Conservation (phyloP, 2,329 filamentous ascomycete species). For the Talaromyces rugulosus region DNA sequence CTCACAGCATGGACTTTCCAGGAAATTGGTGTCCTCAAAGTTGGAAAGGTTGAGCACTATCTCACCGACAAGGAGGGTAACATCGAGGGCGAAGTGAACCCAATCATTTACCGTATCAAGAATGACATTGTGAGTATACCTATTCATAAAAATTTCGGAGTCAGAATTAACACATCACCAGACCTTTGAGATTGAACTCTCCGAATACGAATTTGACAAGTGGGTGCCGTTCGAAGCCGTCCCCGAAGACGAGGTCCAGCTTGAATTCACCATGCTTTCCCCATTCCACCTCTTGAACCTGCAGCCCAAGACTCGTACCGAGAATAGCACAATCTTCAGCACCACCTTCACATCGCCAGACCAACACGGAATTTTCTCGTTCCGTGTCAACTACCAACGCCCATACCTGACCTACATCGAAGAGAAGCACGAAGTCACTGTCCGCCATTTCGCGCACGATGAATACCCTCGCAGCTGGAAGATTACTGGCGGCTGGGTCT, state of each 20-base stretch:
- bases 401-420: constrained; percentile 86
- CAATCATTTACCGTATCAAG: constrained; percentile 89
- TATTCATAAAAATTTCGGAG: too few relatives aligned
- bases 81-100: constrained; percentile 58
- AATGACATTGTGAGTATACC: constrained; percentile 74
- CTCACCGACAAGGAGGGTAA: constrained; percentile 50
- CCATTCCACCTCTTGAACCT: constrained; percentile 90
- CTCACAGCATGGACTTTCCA: constrained; percentile 95
- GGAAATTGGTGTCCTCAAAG: constrained; percentile 82
- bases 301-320: constrained; percentile 51
- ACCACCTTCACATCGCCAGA: constrained; percentile 80
- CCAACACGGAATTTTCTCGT: constrained; percentile 99
- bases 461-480: constrained; percentile 89
- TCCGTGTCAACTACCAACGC: constrained; percentile 94
- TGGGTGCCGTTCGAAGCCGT: constrained; percentile 72
- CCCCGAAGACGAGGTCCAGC: constrained; percentile 70
- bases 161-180: constrained; percentile 30
- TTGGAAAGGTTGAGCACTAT: constrained; percentile 78
- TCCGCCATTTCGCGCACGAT: constrained; percentile 94
- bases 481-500: constrained; percentile 90
- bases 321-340: constrained; percentile 68
- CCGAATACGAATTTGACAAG: constrained; percentile 72
- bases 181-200: constrained; percentile 84
- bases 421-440: constrained; percentile 91
- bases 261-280: constrained; percentile 98